phyloP scores from a whole-genome alignment of 2,329 filamentous ascomycete species.

The Didymella exigua region DNA sequence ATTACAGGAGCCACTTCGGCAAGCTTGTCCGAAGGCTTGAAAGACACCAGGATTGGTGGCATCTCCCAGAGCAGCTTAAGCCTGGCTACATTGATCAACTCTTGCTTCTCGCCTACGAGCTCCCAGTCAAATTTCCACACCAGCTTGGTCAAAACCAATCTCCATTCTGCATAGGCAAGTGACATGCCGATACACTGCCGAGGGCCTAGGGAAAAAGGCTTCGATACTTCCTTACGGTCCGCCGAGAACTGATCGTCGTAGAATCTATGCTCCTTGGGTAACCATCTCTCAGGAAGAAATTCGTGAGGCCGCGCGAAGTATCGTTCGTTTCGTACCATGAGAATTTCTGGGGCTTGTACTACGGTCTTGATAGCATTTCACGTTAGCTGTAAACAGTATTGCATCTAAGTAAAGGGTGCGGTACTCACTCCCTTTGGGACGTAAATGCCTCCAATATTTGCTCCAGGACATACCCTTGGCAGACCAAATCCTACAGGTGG shows the following conservation, averaged over 20 bases:
- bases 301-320: neutral
- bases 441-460: neutral
- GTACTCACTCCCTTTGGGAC: neutral
- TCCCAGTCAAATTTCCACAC: no score
- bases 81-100: no score
- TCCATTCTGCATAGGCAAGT: no score
- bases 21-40: no score
- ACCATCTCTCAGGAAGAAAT: neutral
- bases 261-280: neutral
- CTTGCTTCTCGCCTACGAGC: no score
- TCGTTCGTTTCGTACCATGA: neutral
- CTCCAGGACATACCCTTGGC: neutral
- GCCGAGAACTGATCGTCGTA: neutral
- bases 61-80: no score
- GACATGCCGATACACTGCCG: conserved; percentile 26
- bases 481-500: conserved; percentile 18
- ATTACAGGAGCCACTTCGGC: no score
- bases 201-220: conserved; percentile 29
- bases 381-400: no score
- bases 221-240: conserved; percentile 24
- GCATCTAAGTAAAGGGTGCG: neutral
- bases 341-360: no score
- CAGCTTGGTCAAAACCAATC: no score
- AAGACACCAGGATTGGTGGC: no score
- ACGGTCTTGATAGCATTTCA: neutral